These are phyloP conservation scores for Coemansia sp. DNA, from an alignment of 192 early-diverging fungal species.

Conservation along the genomic window DNA sequence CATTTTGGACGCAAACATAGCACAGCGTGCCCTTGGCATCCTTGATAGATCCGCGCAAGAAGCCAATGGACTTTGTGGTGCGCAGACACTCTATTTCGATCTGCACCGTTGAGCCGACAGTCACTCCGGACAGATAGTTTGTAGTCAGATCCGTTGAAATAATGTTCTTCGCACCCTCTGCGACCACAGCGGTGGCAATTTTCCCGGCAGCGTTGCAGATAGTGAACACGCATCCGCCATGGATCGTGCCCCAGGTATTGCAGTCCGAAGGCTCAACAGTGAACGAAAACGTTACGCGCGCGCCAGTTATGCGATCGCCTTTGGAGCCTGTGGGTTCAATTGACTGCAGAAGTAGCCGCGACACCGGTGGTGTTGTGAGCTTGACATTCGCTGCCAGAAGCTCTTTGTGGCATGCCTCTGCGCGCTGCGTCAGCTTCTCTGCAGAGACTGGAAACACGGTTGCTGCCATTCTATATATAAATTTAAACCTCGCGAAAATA, in stretches of 20 bases:
- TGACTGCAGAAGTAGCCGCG: constrained; percentile 24
- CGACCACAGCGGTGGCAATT: constrained; percentile 43
- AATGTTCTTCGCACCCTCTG: constrained; percentile 22
- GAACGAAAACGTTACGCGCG: constrained; percentile 17
- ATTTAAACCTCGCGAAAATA: not conserved
- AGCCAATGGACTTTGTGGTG: constrained; percentile 31
- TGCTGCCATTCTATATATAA: not conserved
- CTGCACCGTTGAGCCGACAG: constrained; percentile 11
- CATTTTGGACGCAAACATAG: constrained; percentile 37
- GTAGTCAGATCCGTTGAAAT: constrained; percentile 43
- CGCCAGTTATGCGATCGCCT: constrained; percentile 38
- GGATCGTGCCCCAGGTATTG: constrained; percentile 50
- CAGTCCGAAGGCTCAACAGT: constrained; percentile 36
- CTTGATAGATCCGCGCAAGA: constrained; percentile 25
- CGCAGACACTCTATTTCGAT: constrained; percentile 42
- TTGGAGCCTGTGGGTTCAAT: constrained; percentile 36
- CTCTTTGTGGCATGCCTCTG: constrained; percentile 22
- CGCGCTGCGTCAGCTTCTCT: constrained; percentile 22
- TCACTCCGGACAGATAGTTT: constrained; percentile 30
- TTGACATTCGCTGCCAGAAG: constrained; percentile 33
- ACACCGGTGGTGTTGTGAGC: constrained; percentile 35
- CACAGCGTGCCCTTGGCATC: constrained; percentile 18
- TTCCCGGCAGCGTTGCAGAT: constrained; percentile 47
- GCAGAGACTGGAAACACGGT: constrained; percentile 5
- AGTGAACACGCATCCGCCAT: constrained; percentile 49